Percentiles rank a stretch among this genome's conserved stretches.
phyloP scores from a whole-genome alignment of 2,329 filamentous ascomycete genomes.

The Phaeoacremonium minimum region DNA sequence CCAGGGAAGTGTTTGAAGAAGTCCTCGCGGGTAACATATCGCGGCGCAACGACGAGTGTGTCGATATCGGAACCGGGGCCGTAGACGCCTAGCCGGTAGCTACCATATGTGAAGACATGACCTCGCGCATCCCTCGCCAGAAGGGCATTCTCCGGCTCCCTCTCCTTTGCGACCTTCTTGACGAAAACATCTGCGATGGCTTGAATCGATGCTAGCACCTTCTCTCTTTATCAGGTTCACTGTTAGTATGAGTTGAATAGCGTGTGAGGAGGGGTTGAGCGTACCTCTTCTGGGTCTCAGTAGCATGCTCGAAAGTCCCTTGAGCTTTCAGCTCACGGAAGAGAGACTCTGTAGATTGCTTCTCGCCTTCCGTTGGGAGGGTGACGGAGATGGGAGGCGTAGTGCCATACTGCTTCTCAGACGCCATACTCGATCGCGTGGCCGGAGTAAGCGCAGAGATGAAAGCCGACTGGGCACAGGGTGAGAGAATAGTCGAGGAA shows the following conservation, averaged over 20 bases:
- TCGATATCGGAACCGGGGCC: slow-evolving; percentile 97
- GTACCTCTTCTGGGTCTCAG: slow-evolving; percentile 81
- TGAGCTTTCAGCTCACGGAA: slow-evolving; percentile 81
- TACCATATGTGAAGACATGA: slow-evolving; percentile 94
- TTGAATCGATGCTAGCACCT: slow-evolving; percentile 73
- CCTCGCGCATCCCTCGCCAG: slow-evolving; percentile 82
- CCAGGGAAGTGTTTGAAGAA: slow-evolving; percentile 90
- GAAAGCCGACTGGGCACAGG: too few relatives aligned
- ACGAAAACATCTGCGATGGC: slow-evolving; percentile 83
- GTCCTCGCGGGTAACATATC: slow-evolving; percentile 82
- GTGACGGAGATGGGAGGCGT: slow-evolving; percentile 78
- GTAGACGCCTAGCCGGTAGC: slow-evolving; percentile 89
- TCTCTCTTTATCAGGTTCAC: slow-evolving; percentile 42
- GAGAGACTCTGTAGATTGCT: slow-evolving; percentile 71
- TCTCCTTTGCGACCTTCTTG: slow-evolving; percentile 69
- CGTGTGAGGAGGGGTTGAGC: slow-evolving; percentile 7
- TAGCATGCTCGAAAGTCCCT: slow-evolving; percentile 83
- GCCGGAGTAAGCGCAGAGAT: too few relatives aligned
- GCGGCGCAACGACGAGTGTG: slow-evolving; percentile 86
- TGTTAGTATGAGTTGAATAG: slow-evolving; percentile 5
- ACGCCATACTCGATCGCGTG: slow-evolving; percentile 15
- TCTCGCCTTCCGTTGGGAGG: slow-evolving; percentile 73
- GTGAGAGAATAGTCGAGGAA: too few relatives aligned
- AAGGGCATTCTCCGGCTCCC: slow-evolving; percentile 66
- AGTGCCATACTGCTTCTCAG: slow-evolving; percentile 51